These are phyloP conservation scores for Dothistroma septosporum DNA, from an alignment of 2,329 filamentous ascomycete species.

Conservation along the genomic window DNA sequence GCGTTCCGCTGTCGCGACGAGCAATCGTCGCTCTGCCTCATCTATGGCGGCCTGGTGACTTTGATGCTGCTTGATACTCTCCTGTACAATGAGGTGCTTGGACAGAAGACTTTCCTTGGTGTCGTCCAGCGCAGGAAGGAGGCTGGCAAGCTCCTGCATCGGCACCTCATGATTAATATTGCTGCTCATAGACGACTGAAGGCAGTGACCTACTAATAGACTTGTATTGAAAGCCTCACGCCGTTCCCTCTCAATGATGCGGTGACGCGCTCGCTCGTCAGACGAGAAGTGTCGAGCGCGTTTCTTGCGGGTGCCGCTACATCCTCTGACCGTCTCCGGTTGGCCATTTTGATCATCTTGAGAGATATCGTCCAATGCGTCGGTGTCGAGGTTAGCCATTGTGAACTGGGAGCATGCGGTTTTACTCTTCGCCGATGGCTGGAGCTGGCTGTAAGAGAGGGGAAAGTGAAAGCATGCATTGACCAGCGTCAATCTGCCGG, in stretches of 20 bases:
- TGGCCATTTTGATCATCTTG: too few relatives aligned
- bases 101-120: conserved; percentile 11
- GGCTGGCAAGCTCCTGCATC: conserved; percentile 4
- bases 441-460: too few relatives aligned
- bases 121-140: conserved; percentile 6
- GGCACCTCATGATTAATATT: background rate
- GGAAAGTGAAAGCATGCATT: too few relatives aligned
- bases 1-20: background rate
- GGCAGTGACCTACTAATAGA: conserved; percentile 4
- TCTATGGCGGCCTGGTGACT: background rate
- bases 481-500: too few relatives aligned
- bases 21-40: background rate
- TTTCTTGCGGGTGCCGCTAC: conserved; percentile 2
- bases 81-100: conserved; percentile 12
- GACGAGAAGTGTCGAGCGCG: conserved; percentile 4
- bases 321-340: too few relatives aligned
- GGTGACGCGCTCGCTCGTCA: conserved; percentile 11
- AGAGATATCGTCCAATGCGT: too few relatives aligned
- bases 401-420: too few relatives aligned
- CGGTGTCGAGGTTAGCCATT: too few relatives aligned
- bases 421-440: too few relatives aligned
- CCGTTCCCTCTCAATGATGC: conserved; percentile 9
- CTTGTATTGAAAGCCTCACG: conserved; percentile 10
- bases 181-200: too few relatives aligned
- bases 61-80: conserved; percentile 12